These are phyloP conservation scores for Sugiyamaella floridensis DNA, from an alignment of 805 yeast species.

Conservation along the genomic window DNA sequence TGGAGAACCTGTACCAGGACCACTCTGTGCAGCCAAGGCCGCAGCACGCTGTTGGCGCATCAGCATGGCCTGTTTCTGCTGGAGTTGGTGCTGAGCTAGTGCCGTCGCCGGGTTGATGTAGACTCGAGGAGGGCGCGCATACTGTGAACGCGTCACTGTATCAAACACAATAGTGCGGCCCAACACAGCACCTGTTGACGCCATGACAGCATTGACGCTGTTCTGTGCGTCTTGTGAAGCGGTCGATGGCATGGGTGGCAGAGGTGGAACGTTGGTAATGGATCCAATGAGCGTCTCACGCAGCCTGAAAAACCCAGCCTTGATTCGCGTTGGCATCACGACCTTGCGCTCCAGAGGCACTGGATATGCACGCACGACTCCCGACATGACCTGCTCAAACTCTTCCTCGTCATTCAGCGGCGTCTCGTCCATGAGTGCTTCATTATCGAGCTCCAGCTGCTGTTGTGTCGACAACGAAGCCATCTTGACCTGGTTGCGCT, in stretches of 20 bases:
- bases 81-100: slow-evolving; percentile 10
- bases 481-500: slow-evolving; percentile 77
- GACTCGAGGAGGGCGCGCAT: slow-evolving; percentile 28
- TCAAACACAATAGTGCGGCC: slow-evolving; percentile 31
- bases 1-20: neutral
- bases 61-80: slow-evolving; percentile 8
- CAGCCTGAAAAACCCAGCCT: slow-evolving; percentile 69
- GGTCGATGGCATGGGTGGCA: slow-evolving; percentile 41
- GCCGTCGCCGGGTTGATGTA: slow-evolving; percentile 14
- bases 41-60: slow-evolving; percentile 11
- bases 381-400: slow-evolving; percentile 79
- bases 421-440: slow-evolving; percentile 22
- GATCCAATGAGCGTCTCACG: slow-evolving; percentile 87
- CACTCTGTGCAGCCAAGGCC: neutral
- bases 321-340: slow-evolving; percentile 58
- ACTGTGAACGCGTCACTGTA: slow-evolving; percentile 22
- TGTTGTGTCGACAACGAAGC: slow-evolving; percentile 41
- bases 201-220: slow-evolving; percentile 23
- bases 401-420: slow-evolving; percentile 81
- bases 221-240: neutral
- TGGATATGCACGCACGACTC: slow-evolving; percentile 71
- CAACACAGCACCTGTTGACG: slow-evolving; percentile 28
- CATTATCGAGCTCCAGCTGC: slow-evolving; percentile 29
- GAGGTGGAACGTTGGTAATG: slow-evolving; percentile 44
- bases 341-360: slow-evolving; percentile 67